Evolutionary conservation across 257 asterid species (phyloP).

Genomic region (Scutellaria minor): DNA sequence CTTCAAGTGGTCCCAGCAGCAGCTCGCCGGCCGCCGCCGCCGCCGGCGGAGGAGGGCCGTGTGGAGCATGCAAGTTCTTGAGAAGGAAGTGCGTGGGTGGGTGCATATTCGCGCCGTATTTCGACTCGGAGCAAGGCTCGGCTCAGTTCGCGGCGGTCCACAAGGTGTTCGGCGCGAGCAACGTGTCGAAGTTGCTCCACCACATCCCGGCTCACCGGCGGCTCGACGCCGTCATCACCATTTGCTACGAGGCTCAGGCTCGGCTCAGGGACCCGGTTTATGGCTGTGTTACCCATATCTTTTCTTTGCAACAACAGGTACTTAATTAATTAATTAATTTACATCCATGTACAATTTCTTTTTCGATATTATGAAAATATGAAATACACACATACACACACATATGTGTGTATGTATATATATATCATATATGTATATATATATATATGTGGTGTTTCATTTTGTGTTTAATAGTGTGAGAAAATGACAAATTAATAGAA

Average conservation of each 20-base stretch:
- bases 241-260: conserved; percentile 81
- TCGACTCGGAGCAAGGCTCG: conserved; percentile 85
- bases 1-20: conserved; percentile 23
- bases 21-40: conserved; percentile 16
- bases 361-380: too few relatives aligned
- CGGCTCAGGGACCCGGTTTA: conserved; percentile 77
- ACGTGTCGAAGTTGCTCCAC: conserved; percentile 69
- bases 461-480: too few relatives aligned
- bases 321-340: neutral
- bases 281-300: conserved; percentile 75
- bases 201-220: conserved; percentile 69
- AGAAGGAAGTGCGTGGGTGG: conserved; percentile 78
- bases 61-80: conserved; percentile 92
- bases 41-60: conserved; percentile 66
- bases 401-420: too few relatives aligned
- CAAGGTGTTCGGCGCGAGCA: conserved; percentile 84
- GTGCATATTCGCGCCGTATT: conserved; percentile 82
- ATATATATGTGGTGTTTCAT: too few relatives aligned
- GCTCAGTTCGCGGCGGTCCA: conserved; percentile 86
- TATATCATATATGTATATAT: too few relatives aligned
- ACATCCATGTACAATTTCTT: neutral
- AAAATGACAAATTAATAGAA: too few relatives aligned
- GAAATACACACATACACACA: too few relatives aligned
- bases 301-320: conserved; percentile 85
- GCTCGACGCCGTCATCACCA: conserved; percentile 69